Base-by-base conservation (phyloP, 805 yeast genomes). In the Soucietia sequanensis region DNA sequence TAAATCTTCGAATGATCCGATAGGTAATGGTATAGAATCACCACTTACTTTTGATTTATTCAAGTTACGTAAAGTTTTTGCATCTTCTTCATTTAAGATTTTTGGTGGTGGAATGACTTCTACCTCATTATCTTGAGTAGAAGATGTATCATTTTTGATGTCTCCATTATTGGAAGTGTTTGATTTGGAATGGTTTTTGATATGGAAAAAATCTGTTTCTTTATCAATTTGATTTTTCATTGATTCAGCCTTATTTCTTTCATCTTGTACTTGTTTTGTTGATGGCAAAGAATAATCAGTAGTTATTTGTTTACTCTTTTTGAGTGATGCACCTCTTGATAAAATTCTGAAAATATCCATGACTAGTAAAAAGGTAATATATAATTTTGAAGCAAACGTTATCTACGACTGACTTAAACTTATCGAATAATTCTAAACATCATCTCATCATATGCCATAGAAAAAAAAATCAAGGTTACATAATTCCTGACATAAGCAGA, bases 281-380 rank as follows among this genome's bases (percentile, higher is more conserved):
- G 43, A 30, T 2, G 61, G 65, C 24, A 58, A 47, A 6, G 74
- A 47, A 38, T 61, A 72, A 43, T 72, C 78, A 0, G 72, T 55
- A 7, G 68, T 48, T 2, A 59, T 65, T 20, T 59, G 62, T 40
- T 73, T 78, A 16, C 75, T 63, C 56, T 80, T 78, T 54, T 80
- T 81, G 33, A 91, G 65, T 9, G 80, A 72, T 0, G 97, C 95
- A 15, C 98, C 98, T 52, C 97, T 70, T 0, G 89, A 70, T 23
- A 91, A 72, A 3, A 93, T 80, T 50, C 86, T 72, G 58, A 91
- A 93, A 41, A 91, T 83, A 65, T 91, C 99, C 96, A 89, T 89
- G 19, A 23, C 46, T 31, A 9, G 23, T 21, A n/a, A n/a, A n/a
- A n/a, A n/a, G n/a, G n/a, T n/a, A n/a, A n/a, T n/a, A n/a, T n/a